Base-by-base conservation (phyloP, 164 flowering plant genomes). In the Dillenia turbinata region DNA sequence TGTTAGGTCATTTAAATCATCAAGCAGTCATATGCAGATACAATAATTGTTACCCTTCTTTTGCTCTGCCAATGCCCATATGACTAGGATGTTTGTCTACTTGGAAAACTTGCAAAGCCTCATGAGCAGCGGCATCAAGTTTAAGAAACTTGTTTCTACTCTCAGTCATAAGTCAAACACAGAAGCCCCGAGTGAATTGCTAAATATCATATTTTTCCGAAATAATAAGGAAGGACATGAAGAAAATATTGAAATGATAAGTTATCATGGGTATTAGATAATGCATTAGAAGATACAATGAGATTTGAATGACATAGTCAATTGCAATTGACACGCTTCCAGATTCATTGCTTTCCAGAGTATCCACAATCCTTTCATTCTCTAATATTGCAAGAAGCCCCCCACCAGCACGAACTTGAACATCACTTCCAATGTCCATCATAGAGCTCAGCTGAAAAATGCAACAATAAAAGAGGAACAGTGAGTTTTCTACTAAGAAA, bases 41-140 rank as follows among this genome's bases (percentile, higher is more conserved):
- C 46, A 60, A 51, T 49, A 64, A 19, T 44, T 47, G n/a, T 66
- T 78, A 91, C 99, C 99, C 97, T 86, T 94, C 97, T 79, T 94
- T 94, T 62, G 97, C 83, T 79, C 93, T 85, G 52, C 99, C 99
- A 69, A 94, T 94, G 46, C 99, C 99, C 99, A 94, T 94, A 70
- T 88, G 95, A 75, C 97, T 95, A 53, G 99, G 97, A 73, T 95
- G 99, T 69, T 95, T 95, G 78, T 95, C 99, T 19, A 73, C 75
- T 76, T 92, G 99, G 71, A 92, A 91, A 69, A 95, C 89, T 75
- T 91, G 99, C 71, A 95, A 73, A 57, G 94, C 89, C 65, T 92
- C 97, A 65, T 81, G 84, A 66, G 97, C 92, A 62, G 92, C 77
- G 12, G 96, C 84, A 83, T 95, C 99, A 72, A 95, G 79, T 78